Percentiles rank a stretch among this genome's conserved stretches.
These are phyloP conservation scores for Hypomontagnella submonticulosa DNA, from an alignment of 495 filamentous ascomycete genomes.

Conservation along the genomic window DNA sequence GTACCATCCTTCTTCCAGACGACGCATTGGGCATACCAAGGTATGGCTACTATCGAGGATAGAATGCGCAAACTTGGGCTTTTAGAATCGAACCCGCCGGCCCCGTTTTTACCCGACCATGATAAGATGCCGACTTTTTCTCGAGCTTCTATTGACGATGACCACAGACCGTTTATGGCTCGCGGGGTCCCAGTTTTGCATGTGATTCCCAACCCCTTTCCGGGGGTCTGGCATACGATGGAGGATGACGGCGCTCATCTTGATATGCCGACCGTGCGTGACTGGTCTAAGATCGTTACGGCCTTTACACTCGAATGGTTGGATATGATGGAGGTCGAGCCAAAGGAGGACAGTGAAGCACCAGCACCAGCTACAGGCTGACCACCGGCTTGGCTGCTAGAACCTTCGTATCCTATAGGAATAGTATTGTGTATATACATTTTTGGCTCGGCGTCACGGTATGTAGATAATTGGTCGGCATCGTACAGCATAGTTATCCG, in stretches of 20 bases:
- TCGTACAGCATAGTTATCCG: neutral
- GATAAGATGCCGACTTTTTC: constrained; percentile 64
- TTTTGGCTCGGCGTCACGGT: constrained; percentile 12
- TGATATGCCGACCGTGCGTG: constrained; percentile 82
- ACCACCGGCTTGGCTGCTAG: neutral
- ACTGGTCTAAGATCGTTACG: constrained; percentile 85
- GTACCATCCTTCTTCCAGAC: constrained; percentile 85
- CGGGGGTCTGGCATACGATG: constrained; percentile 85
- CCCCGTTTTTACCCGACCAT: constrained; percentile 60
- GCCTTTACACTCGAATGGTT: constrained; percentile 95
- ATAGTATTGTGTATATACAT: constrained; percentile 13
- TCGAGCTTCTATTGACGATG: constrained; percentile 72
- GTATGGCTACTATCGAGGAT: constrained; percentile 72
- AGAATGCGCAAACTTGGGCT: constrained; percentile 68
- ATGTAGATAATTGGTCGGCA: constrained; percentile 5
- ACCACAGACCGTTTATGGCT: constrained; percentile 88
- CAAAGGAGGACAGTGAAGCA: constrained; percentile 23
- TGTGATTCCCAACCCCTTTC: constrained; percentile 85
- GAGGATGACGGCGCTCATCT: constrained; percentile 88
- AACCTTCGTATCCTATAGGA: constrained; percentile 3
- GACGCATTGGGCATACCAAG: constrained; percentile 93
- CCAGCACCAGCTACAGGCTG: constrained; percentile 1
- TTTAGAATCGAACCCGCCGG: constrained; percentile 50
- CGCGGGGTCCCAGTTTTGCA: constrained; percentile 90
- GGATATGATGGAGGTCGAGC: constrained; percentile 80